Conservation (phyloP, 805 yeast genomes). For the Wickerhamomyces queroliae region DNA sequence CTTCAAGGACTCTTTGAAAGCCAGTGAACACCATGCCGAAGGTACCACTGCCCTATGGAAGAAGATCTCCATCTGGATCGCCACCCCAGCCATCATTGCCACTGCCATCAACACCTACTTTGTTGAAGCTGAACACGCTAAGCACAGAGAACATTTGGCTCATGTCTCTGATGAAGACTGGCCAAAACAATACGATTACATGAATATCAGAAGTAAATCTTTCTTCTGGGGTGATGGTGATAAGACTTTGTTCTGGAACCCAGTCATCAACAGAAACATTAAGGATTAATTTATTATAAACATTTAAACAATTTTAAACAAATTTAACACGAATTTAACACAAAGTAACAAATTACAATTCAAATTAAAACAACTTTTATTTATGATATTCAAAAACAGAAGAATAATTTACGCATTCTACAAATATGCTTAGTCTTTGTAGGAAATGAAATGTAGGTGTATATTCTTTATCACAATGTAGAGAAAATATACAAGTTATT, state of each 20-base stretch:
- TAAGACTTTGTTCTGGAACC: conserved; percentile 95
- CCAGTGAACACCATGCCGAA: conserved; percentile 73
- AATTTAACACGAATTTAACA: no score
- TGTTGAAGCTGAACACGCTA: conserved; percentile 83
- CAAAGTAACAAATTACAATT: no score
- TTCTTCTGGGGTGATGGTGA: conserved; percentile 99
- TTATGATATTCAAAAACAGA: background rate
- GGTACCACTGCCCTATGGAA: conserved; percentile 78
- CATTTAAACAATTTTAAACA: no score
- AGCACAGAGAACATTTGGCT: conserved; percentile 74
- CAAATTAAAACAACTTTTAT: background rate
- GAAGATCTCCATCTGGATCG: conserved; percentile 74
- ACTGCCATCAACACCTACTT: conserved; percentile 77
- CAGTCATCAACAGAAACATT: conserved; percentile 84
- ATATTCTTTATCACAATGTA: conserved; percentile 41
- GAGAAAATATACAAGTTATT: conserved; percentile 86
- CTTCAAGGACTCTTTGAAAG: conserved; percentile 54
- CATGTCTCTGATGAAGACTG: conserved; percentile 81
- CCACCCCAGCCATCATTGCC: conserved; percentile 73
- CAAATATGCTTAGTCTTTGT: no score
- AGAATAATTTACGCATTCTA: no score
- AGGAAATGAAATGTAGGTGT: background rate
- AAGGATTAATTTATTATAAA: conserved; percentile 19
- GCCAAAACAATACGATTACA: conserved; percentile 88
- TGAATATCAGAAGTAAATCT: conserved; percentile 80